Evolutionary conservation across 164 flowering plant species (phyloP), one percentile per base, ranked within the genome.

Genomic region (Santalum album): DNA sequence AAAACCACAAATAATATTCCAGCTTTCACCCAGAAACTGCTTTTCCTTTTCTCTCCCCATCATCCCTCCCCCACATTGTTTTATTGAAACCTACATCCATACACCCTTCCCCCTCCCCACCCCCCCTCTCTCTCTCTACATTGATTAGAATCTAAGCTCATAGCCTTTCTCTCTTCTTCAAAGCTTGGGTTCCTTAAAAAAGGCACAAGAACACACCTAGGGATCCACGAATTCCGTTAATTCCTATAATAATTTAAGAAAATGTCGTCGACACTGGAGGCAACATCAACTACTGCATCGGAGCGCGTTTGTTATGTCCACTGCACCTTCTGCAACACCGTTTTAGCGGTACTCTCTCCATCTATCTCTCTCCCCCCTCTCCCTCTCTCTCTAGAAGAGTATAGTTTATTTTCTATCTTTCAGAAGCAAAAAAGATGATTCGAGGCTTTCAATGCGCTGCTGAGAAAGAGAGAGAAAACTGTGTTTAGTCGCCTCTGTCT

Each of bases 301-400:
- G 98, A 87, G 62, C 81, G 82, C 36, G 87, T 87, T 44, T 90
- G 86, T 62, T 87, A 90, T 73, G 87, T 87, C 34, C 89, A 82
- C 70, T 90, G 98, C 94, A 85, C 80, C 79, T 84, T 77, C 84
- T 90, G 98, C 96, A 90, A 82, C 87, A 90, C 84, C 67, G 76
- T 82, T 64, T 63, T 90, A 60, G 98, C 89, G 98, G 98, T 90
- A 87, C 40, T 54, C n/a, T 55, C 24, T 52, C 67, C 11, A 24
- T 52, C 22, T 16, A 35, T 59, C 25, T 40, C 20, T 43, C 24
- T 27, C 29, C 25, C 38, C 43, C 17, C 22, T 62, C n/a, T 44
- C 12, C 66, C 18, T 60, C n/a, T 54, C 16, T 65, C 23, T 17
- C 26, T 46, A 36, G 2, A 14, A 3, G 6, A 19, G 47, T 43